These are phyloP conservation scores for Calocera viscosa DNA, from an alignment of 768 basidiomycete species.

Conservation along the genomic window DNA sequence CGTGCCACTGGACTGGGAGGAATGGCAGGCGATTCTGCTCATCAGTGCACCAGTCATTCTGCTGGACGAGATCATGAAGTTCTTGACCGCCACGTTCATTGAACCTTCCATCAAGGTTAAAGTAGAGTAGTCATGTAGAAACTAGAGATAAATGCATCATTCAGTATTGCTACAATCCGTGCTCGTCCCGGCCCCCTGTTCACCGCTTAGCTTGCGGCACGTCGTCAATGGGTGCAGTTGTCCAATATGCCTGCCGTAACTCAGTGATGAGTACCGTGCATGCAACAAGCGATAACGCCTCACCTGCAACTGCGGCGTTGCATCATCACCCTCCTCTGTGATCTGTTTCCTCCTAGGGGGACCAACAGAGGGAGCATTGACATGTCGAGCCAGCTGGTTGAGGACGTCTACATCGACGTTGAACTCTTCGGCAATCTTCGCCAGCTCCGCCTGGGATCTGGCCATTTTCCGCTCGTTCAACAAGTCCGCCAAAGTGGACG, in stretches of 20 bases:
- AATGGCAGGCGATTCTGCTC: conserved; percentile 88
- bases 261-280: not conserved
- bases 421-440: conserved; percentile 14
- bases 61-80: conserved; percentile 85
- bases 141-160: not conserved
- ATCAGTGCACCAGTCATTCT: conserved; percentile 79
- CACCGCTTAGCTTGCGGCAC: not conserved
- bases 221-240: not conserved
- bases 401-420: conserved; percentile 15
- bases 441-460: conserved; percentile 13
- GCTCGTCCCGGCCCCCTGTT: not conserved
- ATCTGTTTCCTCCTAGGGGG: not conserved
- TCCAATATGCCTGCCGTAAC: not conserved
- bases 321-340: not conserved
- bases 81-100: conserved; percentile 39
- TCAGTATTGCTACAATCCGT: not conserved
- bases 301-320: not conserved
- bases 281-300: not conserved
- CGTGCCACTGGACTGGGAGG: conserved; percentile 81
- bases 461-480: conserved; percentile 18
- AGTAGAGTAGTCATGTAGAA: conserved; percentile 27
- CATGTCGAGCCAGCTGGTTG: conserved; percentile 7
- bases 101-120: conserved; percentile 46
- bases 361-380: conserved; percentile 16
- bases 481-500: conserved; percentile 11